Percentiles rank a stretch among this genome's conserved stretches.
These are phyloP conservation scores for Chytriomyces hyalinus DNA, from an alignment of 192 early-diverging fungal genomes.

Conservation along the genomic window DNA sequence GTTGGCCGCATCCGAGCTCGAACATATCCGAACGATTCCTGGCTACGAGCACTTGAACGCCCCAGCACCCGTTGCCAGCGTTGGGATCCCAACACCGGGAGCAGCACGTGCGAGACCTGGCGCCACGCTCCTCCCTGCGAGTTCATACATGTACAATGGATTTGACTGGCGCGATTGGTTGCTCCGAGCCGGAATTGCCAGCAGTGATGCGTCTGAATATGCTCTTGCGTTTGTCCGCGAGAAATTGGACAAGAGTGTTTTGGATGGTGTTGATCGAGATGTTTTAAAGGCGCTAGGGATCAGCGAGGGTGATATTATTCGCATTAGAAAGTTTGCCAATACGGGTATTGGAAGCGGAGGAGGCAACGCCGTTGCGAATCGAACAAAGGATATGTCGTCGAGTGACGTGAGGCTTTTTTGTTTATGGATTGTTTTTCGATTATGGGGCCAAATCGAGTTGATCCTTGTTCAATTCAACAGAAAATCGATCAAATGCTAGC, in stretches of 20 bases:
- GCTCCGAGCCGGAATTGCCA: conserved; percentile 71
- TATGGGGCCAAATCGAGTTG: conserved; percentile 13
- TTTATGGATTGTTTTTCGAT: conserved; percentile 41
- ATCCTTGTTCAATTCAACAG: conserved; percentile 10
- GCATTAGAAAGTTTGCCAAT: conserved; percentile 67
- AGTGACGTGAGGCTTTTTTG: not conserved
- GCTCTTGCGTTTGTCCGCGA: conserved; percentile 85
- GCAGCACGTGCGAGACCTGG: conserved; percentile 24
- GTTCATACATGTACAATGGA: conserved; percentile 62
- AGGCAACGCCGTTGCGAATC: not conserved
- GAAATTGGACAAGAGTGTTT: conserved; percentile 79
- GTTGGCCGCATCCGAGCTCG: conserved; percentile 65
- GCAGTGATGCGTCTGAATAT: conserved; percentile 80
- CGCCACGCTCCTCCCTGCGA: conserved; percentile 39
- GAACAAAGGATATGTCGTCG: conserved; percentile 5
- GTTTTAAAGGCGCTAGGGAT: conserved; percentile 79
- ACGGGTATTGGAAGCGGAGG: conserved; percentile 15
- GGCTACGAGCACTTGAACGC: conserved; percentile 43
- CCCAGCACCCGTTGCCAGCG: conserved; percentile 23
- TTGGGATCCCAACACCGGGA: conserved; percentile 36
- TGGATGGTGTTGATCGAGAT: conserved; percentile 77
- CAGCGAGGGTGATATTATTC: conserved; percentile 82
- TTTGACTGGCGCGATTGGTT: conserved; percentile 98
- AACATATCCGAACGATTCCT: conserved; percentile 50
- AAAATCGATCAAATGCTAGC: conserved; percentile 66